These are phyloP conservation scores for Fusarium haematococcum DNA, from an alignment of 2,329 filamentous ascomycete species.

Conservation along the genomic window DNA sequence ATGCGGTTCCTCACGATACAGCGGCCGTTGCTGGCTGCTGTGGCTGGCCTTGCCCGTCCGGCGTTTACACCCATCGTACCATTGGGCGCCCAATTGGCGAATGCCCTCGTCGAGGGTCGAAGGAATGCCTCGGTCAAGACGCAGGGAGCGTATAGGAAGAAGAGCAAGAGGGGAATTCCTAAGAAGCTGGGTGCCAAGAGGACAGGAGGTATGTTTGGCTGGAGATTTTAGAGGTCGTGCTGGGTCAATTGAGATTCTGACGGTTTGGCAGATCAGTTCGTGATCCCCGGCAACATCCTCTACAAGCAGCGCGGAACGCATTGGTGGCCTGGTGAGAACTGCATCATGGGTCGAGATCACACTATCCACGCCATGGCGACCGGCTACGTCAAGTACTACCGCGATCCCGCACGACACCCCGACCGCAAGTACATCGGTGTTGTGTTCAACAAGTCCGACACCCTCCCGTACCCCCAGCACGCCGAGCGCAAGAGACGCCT, in stretches of 20 bases:
- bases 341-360: slow-evolving; percentile 94
- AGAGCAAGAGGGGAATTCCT: slow-evolving; percentile 68
- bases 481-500: slow-evolving; percentile 80
- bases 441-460: slow-evolving; percentile 84
- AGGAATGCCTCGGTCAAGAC: slow-evolving; percentile 71
- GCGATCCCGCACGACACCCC: slow-evolving; percentile 84
- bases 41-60: slow-evolving; percentile 46
- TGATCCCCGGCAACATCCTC: slow-evolving; percentile 96
- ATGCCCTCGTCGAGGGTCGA: slow-evolving; percentile 60
- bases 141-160: slow-evolving; percentile 76
- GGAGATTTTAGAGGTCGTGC: neutral
- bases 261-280: slow-evolving; percentile 78
- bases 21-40: slow-evolving; percentile 59
- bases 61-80: slow-evolving; percentile 36
- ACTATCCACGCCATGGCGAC: slow-evolving; percentile 88
- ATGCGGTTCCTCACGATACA: slow-evolving; percentile 62
- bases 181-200: slow-evolving; percentile 97
- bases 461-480: slow-evolving; percentile 80
- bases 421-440: slow-evolving; percentile 96
- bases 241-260: slow-evolving; percentile 23
- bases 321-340: slow-evolving; percentile 97
- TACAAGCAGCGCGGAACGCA: slow-evolving; percentile 95
- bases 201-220: slow-evolving; percentile 75
- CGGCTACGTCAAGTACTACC: slow-evolving; percentile 97
- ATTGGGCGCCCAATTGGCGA: slow-evolving; percentile 48